Percentiles rank a stretch among this genome's conserved stretches.
These are phyloP conservation scores for Pseudisothecium myosuroides DNA, from an alignment of 225 moss, liverwort and hornwort genomes.

Conservation along the genomic window DNA sequence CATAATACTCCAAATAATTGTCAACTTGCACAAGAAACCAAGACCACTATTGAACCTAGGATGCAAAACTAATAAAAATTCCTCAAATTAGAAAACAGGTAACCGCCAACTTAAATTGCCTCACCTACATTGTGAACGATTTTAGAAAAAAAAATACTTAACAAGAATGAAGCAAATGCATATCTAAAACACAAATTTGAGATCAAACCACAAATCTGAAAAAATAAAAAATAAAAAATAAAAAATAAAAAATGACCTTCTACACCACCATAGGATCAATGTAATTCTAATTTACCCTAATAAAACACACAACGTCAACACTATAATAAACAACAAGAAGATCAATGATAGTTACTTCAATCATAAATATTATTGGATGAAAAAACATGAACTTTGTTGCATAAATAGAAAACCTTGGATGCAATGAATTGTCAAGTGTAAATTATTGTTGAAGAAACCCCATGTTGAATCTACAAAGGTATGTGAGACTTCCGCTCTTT, in stretches of 20 bases:
- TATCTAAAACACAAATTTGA: not conserved
- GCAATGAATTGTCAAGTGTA: not conserved
- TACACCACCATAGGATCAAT: not conserved
- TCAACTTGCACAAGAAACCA: not conserved
- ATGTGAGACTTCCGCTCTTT: not conserved
- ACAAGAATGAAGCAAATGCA: fast-evolving
- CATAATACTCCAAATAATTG: not conserved
- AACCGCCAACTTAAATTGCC: not conserved
- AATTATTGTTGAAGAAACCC: not conserved
- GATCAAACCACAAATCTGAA: not conserved
- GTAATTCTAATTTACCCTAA: not conserved
- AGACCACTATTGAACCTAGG: not conserved
- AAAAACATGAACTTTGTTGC: not conserved
- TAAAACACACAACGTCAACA: fast-evolving
- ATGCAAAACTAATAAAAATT: not conserved
- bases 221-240: too few relatives aligned
- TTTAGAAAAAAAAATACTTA: not conserved
- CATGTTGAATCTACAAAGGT: not conserved
- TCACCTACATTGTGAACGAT: not conserved
- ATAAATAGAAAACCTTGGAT: not conserved
- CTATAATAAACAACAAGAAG: not conserved
- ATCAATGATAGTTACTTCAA: not conserved
- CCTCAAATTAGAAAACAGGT: not conserved
- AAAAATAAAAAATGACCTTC: not conserved
- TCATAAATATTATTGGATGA: not conserved